Evolutionary conservation across 306 rosid genomes (phyloP).

Genomic region (Gynostemma pentaphyllum): DNA sequence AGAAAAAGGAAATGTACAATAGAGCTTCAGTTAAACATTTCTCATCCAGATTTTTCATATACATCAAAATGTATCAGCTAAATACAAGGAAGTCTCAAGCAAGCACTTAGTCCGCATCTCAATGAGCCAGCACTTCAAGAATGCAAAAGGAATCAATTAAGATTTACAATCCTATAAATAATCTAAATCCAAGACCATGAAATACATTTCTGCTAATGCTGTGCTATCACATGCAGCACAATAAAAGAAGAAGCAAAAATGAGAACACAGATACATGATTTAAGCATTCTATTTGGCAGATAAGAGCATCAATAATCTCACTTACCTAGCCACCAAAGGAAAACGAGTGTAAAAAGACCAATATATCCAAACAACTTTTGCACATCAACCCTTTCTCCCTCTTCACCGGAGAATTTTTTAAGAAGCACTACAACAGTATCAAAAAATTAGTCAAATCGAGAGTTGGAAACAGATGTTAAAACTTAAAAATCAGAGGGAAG

Average conservation of each 20-base stretch:
- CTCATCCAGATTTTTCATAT: background rate
- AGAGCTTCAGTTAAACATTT: background rate
- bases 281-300: background rate
- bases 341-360: constrained; percentile 74
- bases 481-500: background rate
- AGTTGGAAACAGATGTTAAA: background rate
- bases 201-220: background rate
- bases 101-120: background rate
- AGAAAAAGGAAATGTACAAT: background rate
- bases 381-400: constrained; percentile 80
- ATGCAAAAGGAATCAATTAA: background rate
- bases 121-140: background rate
- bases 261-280: constrained; percentile 5
- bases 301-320: constrained; percentile 6
- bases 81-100: background rate
- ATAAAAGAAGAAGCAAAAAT: background rate
- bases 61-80: background rate
- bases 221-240: background rate
- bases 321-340: constrained; percentile 97
- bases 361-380: constrained; percentile 97
- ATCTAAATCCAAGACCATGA: background rate
- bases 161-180: too few relatives aligned
- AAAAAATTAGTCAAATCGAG: constrained; percentile 8
- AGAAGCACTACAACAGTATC: constrained; percentile 56
- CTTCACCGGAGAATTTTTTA: constrained; percentile 76